Base-by-base conservation (phyloP, 805 yeast genomes). In the Saccharomycopsis olivae region DNA sequence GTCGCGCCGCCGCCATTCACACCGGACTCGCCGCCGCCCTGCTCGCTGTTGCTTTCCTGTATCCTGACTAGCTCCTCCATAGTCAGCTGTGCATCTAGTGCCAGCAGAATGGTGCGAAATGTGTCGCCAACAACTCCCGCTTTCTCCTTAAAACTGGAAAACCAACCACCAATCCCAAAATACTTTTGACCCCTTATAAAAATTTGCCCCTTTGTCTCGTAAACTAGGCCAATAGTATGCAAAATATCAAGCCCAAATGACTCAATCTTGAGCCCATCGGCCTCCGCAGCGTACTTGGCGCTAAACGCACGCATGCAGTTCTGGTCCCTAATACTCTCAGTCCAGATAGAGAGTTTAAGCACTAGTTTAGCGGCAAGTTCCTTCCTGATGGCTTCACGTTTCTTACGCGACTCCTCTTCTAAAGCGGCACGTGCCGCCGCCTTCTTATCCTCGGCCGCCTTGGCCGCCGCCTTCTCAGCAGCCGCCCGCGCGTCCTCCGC, bases 201-300 rank as follows among this genome's bases (percentile, higher is more conserved):
- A 19, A 81, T 83, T 43, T 73, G 65, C 2, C 92, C 94, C 53
- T 86, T 86, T 27, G 71, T 65, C 41, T 68, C 68, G 59, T 92
- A 92, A 4, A 84, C 73, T 45, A 69, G 71, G 15, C 97, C 96
- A 46, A 92, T 80, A 15, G 89, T 64, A 49, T 80, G 87, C 48
- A 89, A 64, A 38, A 92, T 67, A 60, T 89, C 95, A 37, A 89
- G 61, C 11, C 99, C 99, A 62, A 92, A 92, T 39, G 95, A 84
- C 65, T 92, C 98, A 70, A 86, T 75, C 58, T 92, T 92, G 55
- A 92, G 65, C 46, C 82, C 82, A 49, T 82, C 88, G 33, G 81
- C 72, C 53, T 83, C 92, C 40, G 64, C 62, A 29, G 62, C 59
- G 21, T 82, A 62, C 48, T 75, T 74, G 9, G 52, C 51, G n/a